A percentile compares a stretch with the other conserved stretches of the same genome.
Conservation (phyloP, 2,329 filamentous ascomycete species). For the Aspergillus chevalieri region DNA sequence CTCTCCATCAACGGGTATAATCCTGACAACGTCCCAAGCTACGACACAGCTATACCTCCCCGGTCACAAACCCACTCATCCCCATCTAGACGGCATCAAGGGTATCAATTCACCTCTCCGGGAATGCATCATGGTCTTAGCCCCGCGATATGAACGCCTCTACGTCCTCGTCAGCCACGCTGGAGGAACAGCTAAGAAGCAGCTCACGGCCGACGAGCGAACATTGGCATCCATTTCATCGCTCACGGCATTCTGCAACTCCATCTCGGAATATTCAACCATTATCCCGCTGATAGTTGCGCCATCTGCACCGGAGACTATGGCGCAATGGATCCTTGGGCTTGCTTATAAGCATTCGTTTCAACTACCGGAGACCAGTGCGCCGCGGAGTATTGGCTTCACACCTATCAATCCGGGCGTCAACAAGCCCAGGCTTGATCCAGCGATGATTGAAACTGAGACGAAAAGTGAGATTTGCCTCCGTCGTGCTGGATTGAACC, state of each 20-base stretch:
- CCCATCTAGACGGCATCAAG: slow-evolving; percentile 9
- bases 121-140: slow-evolving; percentile 49
- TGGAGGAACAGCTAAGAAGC: slow-evolving; percentile 4
- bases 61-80: slow-evolving; percentile 41
- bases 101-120: slow-evolving; percentile 43
- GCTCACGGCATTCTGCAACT: slow-evolving; percentile 21
- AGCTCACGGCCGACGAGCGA: slow-evolving; percentile 7
- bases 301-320: slow-evolving; percentile 23
- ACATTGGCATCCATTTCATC: slow-evolving; percentile 12
- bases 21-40: slow-evolving; percentile 66
- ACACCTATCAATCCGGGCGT: slow-evolving; percentile 7
- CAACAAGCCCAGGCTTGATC: slow-evolving; percentile 3
- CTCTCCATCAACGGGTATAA: slow-evolving; percentile 61
- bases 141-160: slow-evolving; percentile 60
- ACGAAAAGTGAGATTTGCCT: slow-evolving; percentile 64
- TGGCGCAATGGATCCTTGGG: slow-evolving; percentile 52
- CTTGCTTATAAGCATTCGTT: slow-evolving; percentile 45
- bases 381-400: slow-evolving; percentile 1
- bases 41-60: slow-evolving; percentile 67
- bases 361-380: not conserved
- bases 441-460: slow-evolving; percentile 49
- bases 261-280: slow-evolving; percentile 7
- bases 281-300: slow-evolving; percentile 13
- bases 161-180: slow-evolving; percentile 58
- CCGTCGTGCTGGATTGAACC: slow-evolving; percentile 60